Percentiles rank a stretch among this genome's conserved stretches.
Evolutionary conservation across 139 green algal species (phyloP).

Genomic region (Yamagishiella unicocca): DNA sequence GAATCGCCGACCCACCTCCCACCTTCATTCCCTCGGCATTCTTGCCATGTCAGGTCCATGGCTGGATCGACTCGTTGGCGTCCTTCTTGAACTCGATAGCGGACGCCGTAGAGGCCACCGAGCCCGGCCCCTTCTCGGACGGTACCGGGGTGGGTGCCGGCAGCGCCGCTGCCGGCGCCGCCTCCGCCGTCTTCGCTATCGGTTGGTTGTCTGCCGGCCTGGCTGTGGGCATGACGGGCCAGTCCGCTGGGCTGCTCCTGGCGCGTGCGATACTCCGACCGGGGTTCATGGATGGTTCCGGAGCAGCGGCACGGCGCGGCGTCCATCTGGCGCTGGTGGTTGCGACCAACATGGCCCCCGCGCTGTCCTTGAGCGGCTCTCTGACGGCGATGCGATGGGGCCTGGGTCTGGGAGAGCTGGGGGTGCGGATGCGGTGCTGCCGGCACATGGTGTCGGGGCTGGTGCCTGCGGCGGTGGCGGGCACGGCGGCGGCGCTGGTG

Average conservation of each 20-base stretch:
- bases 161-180: not conserved
- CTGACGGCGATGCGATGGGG: conserved; percentile 36
- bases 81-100: not conserved
- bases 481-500: conserved; percentile 9
- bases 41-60: conserved; percentile 15
- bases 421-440: conserved; percentile 27
- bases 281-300: not conserved
- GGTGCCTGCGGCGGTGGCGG: conserved; percentile 8
- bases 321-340: not conserved
- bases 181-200: conserved; percentile 4
- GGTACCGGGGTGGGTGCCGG: not conserved
- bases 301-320: not conserved
- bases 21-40: not conserved
- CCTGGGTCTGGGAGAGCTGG: conserved; percentile 6
- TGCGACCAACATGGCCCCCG: conserved; percentile 8
- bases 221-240: conserved; percentile 1
- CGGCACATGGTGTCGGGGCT: conserved; percentile 20
- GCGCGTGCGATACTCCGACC: conserved; percentile 12
- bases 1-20: not conserved
- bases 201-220: not conserved
- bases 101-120: not conserved
- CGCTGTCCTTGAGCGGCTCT: conserved; percentile 13
- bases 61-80: conserved; percentile 22
- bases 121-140: not conserved
- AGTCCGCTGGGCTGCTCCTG: not conserved